Percentiles rank a stretch among this genome's conserved stretches.
These are phyloP conservation scores for Arthrobotrys conoides DNA, from an alignment of 2,329 filamentous ascomycete genomes.

Conservation along the genomic window DNA sequence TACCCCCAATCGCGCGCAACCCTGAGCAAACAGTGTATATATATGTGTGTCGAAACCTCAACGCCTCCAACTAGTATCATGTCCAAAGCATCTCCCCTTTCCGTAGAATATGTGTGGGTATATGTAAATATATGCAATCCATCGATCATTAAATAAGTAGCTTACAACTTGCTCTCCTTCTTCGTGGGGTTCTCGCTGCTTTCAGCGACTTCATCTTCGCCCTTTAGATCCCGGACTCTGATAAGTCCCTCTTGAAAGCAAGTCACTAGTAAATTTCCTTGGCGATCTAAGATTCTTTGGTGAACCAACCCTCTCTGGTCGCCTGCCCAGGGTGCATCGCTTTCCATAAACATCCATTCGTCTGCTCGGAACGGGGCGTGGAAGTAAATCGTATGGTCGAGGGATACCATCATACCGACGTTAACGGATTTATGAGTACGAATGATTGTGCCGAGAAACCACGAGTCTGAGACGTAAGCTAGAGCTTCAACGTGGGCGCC, in stretches of 20 bases:
- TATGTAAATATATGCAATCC: background rate
- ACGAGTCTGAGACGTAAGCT: slow-evolving; percentile 92
- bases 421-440: slow-evolving; percentile 73
- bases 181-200: slow-evolving; percentile 10
- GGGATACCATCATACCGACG: slow-evolving; percentile 86
- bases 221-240: slow-evolving; percentile 63
- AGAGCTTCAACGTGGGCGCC: slow-evolving; percentile 87
- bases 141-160: background rate
- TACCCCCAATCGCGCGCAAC: background rate
- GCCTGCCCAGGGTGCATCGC: slow-evolving; percentile 84
- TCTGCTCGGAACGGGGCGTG: slow-evolving; percentile 71
- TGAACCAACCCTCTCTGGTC: slow-evolving; percentile 82
- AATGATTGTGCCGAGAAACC: slow-evolving; percentile 90
- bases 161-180: slow-evolving; percentile 49
- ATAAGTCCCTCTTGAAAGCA: slow-evolving; percentile 80
- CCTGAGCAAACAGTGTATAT: background rate
- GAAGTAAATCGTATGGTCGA: slow-evolving; percentile 78
- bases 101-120: background rate
- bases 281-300: slow-evolving; percentile 79
- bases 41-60: slow-evolving; percentile 14
- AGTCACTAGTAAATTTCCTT: slow-evolving; percentile 81
- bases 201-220: slow-evolving; percentile 49
- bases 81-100: background rate
- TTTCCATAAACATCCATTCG: slow-evolving; percentile 68
- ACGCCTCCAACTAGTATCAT: background rate